Base-by-base conservation (phyloP, 345 rosid species). In the Lepidium aucheri region DNA sequence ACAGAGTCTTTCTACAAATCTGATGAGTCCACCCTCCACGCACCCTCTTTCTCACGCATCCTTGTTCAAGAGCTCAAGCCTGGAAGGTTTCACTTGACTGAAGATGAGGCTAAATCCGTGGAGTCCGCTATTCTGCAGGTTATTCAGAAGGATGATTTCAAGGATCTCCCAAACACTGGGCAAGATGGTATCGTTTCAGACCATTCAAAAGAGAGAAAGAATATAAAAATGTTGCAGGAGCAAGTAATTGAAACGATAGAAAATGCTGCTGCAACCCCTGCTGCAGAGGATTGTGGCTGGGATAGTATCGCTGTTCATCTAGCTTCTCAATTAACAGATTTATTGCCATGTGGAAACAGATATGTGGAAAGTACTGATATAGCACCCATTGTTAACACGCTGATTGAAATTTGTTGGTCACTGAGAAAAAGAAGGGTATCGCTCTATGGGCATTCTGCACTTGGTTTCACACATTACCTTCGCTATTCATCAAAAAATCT, bases 391-490 rank as follows among this genome's bases (percentile, higher is more conserved):
- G 75, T 90, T 77, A 87, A 85, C 73, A 78, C 76, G 57, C 78
- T 91, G 70, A 76, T 84, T 72, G 84, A 80, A 52, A 51, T 88
- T 73, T 91, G 94, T 94, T 77, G 89, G 96, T 80, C 87, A 49
- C 70, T 91, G 78, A 85, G 98, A 76, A 83, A 75, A 78, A 80
- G 98, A 79, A 79, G 90, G 62, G 90, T 91, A 49, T 84, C 87
- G 53, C 90, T 88, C 38, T 91, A 86, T 76, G 91, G 96, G 65
- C 79, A 82, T 77, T 90, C 98, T 41, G 96, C 90, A 52, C 75
- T 68, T 79, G 96, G 90, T 75, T 91, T 88, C 70, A 77, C 83
- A 80, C 78, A 84, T 34, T 91, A 80, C 76, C 87, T 91, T 60
- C 84, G 73, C 49, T 79, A 80, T 81, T 80, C 98, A 42, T 85